Conservation (phyloP, 257 asterid species). For the Nicotiana attenuata region DNA sequence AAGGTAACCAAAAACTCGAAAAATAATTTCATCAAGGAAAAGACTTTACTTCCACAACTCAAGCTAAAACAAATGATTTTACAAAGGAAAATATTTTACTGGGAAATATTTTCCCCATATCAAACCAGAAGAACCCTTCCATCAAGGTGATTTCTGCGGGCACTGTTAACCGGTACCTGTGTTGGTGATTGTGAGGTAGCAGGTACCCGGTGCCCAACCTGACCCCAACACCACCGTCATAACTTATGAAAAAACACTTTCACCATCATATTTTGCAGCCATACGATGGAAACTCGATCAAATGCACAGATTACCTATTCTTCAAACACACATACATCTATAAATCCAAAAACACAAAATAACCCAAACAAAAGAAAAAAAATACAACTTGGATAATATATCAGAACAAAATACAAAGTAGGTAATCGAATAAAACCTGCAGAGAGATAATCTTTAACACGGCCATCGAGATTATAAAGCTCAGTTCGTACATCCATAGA, state of each 20-base stretch:
- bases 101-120: neutral
- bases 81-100: neutral
- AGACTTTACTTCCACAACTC: neutral
- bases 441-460: constrained; percentile 67
- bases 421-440: constrained; percentile 80
- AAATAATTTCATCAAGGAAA: neutral
- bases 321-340: neutral
- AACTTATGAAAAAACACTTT: neutral
- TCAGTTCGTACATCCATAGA: constrained; percentile 84
- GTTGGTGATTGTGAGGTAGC: no score
- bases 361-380: neutral
- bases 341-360: neutral
- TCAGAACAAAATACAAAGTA: constrained; percentile 37
- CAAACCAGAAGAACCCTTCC: neutral
- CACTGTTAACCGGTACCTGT: no score
- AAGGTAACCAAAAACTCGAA: neutral
- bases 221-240: no score
- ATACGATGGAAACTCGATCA: neutral
- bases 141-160: no score
- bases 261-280: neutral
- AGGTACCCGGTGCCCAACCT: no score
- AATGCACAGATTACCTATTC: neutral
- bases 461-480: constrained; percentile 72
- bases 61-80: neutral
- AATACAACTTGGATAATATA: neutral